These are phyloP conservation scores for Capronia americana DNA, from an alignment of 2,329 filamentous ascomycete species.

Conservation along the genomic window DNA sequence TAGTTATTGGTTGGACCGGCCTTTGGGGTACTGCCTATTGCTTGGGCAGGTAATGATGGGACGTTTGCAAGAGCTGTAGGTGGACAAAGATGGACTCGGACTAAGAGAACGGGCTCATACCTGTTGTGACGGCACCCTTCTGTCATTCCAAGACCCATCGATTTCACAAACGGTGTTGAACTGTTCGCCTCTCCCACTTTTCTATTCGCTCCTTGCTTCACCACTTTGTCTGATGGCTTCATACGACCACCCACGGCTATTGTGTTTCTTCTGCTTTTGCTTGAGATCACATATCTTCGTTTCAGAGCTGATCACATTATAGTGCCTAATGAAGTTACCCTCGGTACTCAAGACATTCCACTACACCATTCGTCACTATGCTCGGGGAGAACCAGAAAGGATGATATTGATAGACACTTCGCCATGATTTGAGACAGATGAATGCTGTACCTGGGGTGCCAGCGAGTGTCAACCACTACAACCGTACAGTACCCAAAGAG, in stretches of 20 bases:
- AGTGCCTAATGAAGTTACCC: not conserved
- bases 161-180: constrained; percentile 23
- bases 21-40: constrained; percentile 21
- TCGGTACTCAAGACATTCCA: not conserved
- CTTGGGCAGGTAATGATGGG: constrained; percentile 36
- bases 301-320: not conserved
- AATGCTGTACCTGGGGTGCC: not conserved
- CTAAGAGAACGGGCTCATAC: constrained; percentile 2
- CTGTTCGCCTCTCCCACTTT: constrained; percentile 9
- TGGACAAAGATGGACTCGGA: constrained; percentile 9
- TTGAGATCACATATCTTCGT: not conserved
- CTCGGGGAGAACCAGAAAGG: not conserved
- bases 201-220: constrained; percentile 9
- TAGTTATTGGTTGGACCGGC: constrained; percentile 30
- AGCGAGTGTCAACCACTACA: not conserved
- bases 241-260: not conserved
- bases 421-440: not conserved
- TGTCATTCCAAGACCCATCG: constrained; percentile 10
- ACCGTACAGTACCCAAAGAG: not conserved
- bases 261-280: not conserved
- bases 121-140: not conserved
- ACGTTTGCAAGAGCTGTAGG: constrained; percentile 26
- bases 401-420: not conserved
- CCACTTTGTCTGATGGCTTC: not conserved
- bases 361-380: not conserved